phyloP scores from a whole-genome alignment of 768 basidiomycete genomes.

The Lanmaoa rubissima region DNA sequence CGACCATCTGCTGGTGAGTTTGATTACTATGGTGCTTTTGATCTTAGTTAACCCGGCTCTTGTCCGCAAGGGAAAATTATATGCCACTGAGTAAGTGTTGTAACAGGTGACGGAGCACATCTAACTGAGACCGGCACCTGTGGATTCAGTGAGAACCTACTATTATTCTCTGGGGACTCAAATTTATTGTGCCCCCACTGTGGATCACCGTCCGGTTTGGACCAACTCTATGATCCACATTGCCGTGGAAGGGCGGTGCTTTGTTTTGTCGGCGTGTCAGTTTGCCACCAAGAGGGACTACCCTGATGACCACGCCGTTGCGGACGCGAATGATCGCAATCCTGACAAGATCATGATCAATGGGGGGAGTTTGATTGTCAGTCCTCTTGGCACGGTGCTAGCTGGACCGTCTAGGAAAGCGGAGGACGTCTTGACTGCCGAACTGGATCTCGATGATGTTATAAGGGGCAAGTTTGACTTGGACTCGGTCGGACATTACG shows the following conservation, averaged over 20 bases:
- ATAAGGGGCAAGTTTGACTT: slow-evolving; percentile 59
- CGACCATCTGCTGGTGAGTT: slow-evolving; percentile 57
- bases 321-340: slow-evolving; percentile 34
- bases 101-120: background rate
- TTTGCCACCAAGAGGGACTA: slow-evolving; percentile 55
- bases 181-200: slow-evolving; percentile 65
- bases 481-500: slow-evolving; percentile 62
- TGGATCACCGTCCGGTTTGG: slow-evolving; percentile 59
- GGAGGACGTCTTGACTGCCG: slow-evolving; percentile 55
- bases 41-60: background rate
- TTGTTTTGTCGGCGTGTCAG: slow-evolving; percentile 64
- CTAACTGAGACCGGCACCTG: slow-evolving; percentile 1
- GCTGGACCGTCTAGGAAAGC: slow-evolving; percentile 54
- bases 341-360: slow-evolving; percentile 55
- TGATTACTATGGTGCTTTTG: too few species aligned
- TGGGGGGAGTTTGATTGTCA: slow-evolving; percentile 61
- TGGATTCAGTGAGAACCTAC: slow-evolving; percentile 49
- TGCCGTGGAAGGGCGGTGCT: slow-evolving; percentile 66
- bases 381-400: slow-evolving; percentile 54
- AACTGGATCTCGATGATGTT: slow-evolving; percentile 58
- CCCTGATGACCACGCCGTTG: slow-evolving; percentile 46
- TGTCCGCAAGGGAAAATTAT: slow-evolving; percentile 61
- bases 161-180: slow-evolving; percentile 61
- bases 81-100: slow-evolving; percentile 55
- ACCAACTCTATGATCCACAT: slow-evolving; percentile 58